These are phyloP conservation scores for Gracilaria domingensis DNA, from an alignment of 23 red algal genomes.

Conservation along the genomic window DNA sequence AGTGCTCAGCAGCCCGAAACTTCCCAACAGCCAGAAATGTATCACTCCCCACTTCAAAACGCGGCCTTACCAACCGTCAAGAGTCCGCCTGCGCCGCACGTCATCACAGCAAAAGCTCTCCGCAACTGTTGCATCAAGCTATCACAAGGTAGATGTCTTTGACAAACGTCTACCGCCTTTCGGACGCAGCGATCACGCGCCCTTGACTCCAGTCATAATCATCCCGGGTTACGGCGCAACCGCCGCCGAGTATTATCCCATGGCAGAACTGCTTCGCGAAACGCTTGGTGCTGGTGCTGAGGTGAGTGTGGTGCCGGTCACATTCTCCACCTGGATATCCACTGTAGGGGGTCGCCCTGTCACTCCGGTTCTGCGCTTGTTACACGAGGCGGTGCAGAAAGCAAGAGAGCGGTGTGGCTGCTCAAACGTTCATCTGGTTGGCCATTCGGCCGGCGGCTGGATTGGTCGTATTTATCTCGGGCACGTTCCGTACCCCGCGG, in stretches of 20 bases:
- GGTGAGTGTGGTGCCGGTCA: constrained; percentile 71
- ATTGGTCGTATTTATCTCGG: constrained; percentile 82
- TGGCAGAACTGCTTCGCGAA: constrained; percentile 50
- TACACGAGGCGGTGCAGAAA: constrained; percentile 40
- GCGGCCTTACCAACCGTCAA: not conserved
- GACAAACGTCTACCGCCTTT: too few relatives aligned
- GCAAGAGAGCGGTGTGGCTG: constrained; percentile 3
- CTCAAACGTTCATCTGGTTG: constrained; percentile 61
- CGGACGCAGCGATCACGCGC: too few relatives aligned
- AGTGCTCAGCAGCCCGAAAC: too few relatives aligned
- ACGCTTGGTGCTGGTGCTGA: constrained; percentile 3
- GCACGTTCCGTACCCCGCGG: constrained; percentile 32
- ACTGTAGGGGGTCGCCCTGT: constrained; percentile 82
- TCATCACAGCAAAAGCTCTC: not conserved
- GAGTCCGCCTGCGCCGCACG: not conserved
- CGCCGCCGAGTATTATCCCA: constrained; percentile 42
- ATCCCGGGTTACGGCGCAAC: constrained; percentile 87
- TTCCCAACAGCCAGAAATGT: not conserved
- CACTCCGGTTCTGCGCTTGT: constrained; percentile 67
- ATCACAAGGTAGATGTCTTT: constrained; percentile 15
- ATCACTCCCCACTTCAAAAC: not conserved
- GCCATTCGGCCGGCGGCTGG: constrained; percentile 88
- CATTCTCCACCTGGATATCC: constrained; percentile 42
- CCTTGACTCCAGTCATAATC: constrained; percentile 71
- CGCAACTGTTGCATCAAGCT: not conserved